These are phyloP conservation scores for Periconia macrospinosa DNA, from an alignment of 2,329 filamentous ascomycete species.

Conservation along the genomic window DNA sequence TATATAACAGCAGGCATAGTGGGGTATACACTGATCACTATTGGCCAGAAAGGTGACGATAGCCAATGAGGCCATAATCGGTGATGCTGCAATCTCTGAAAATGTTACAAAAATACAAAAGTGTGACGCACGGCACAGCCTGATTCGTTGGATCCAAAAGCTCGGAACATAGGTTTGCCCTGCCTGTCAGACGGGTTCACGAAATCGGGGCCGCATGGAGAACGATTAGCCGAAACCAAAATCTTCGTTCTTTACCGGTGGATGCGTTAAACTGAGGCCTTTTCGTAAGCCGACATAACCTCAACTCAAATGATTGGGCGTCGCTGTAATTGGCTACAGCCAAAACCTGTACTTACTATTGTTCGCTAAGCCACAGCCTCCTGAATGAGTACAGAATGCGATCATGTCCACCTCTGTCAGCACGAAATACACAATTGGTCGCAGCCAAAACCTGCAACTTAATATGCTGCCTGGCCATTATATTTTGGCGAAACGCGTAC, in stretches of 20 bases:
- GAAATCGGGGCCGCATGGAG: not conserved
- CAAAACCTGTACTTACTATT: not conserved
- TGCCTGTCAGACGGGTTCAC: not conserved
- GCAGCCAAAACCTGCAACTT: no score
- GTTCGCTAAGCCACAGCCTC: not conserved
- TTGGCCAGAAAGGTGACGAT: no score
- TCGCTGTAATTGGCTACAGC: not conserved
- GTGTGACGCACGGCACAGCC: not conserved
- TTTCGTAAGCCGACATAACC: not conserved
- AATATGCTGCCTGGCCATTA: no score
- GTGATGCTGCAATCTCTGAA: no score
- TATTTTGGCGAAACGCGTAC: no score
- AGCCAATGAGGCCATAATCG: no score
- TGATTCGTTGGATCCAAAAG: conserved; percentile 8
- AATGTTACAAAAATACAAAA: not conserved
- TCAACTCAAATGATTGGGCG: no score
- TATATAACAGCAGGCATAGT: no score
- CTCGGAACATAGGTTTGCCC: not conserved
- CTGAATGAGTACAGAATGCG: not conserved
- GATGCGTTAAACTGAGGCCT: not conserved
- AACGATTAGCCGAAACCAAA: conserved; percentile 4
- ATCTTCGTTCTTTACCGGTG: not conserved
- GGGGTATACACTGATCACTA: no score
- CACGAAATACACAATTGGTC: not conserved
- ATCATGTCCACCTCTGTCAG: not conserved